These are phyloP conservation scores for Papilionanthe hybrid DNA, from an alignment of 116 monocot genomes.

Conservation along the genomic window DNA sequence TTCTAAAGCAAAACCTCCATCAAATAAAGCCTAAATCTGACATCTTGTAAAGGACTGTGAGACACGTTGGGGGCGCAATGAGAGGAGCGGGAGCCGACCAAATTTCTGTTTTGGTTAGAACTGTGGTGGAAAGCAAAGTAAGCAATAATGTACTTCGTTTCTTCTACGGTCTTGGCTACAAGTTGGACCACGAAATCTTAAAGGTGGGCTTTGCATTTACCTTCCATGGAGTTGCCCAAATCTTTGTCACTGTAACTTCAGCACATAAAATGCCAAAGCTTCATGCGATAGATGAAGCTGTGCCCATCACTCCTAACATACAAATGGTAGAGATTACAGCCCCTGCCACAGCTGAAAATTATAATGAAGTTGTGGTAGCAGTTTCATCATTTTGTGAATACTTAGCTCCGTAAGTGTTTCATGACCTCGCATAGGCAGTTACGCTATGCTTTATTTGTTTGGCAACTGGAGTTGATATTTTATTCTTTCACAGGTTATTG, in stretches of 20 bases:
- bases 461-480: background rate
- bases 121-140: conserved; percentile 65
- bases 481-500: conserved; percentile 47
- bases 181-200: conserved; percentile 79
- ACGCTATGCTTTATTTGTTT: background rate
- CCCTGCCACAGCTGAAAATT: conserved; percentile 75
- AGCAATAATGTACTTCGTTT: conserved; percentile 72
- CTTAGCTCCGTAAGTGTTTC: conserved; percentile 75
- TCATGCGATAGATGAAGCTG: conserved; percentile 80
- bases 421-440: background rate
- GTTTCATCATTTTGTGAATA: conserved; percentile 80
- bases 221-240: conserved; percentile 57
- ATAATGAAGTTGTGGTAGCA: conserved; percentile 67
- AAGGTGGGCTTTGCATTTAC: conserved; percentile 79
- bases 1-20: too few relatives aligned
- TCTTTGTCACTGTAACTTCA: conserved; percentile 67
- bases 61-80: conserved; percentile 90
- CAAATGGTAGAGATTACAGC: conserved; percentile 86
- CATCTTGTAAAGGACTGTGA: conserved; percentile 49
- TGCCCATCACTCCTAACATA: conserved; percentile 71
- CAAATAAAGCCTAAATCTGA: background rate
- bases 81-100: conserved; percentile 87
- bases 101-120: conserved; percentile 76
- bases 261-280: conserved; percentile 69
- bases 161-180: conserved; percentile 83